phyloP scores from a whole-genome alignment of 1,139 yeast species.

The Geotrichum bryndzae region DNA sequence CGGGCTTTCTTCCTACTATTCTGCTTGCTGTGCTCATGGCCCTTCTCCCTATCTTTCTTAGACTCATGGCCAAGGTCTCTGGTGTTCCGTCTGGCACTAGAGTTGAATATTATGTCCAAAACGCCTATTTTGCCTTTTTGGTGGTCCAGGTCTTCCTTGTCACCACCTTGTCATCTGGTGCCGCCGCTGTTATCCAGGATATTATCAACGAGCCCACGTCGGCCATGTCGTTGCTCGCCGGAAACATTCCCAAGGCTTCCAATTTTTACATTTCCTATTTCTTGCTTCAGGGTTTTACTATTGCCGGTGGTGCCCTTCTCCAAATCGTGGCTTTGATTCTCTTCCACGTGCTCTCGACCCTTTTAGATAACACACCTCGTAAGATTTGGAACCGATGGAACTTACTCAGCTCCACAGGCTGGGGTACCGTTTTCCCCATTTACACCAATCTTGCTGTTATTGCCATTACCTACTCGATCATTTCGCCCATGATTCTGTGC shows the following conservation, averaged over 20 bases:
- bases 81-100: slow-evolving; percentile 69
- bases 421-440: slow-evolving; percentile 88
- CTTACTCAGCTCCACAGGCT: slow-evolving; percentile 55
- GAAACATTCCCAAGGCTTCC: slow-evolving; percentile 79
- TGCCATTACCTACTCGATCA: slow-evolving; percentile 69
- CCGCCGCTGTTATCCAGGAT: slow-evolving; percentile 66
- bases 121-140: slow-evolving; percentile 83
- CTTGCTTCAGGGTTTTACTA: slow-evolving; percentile 72
- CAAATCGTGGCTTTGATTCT: slow-evolving; percentile 70
- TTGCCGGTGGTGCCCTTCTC: slow-evolving; percentile 72
- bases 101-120: slow-evolving; percentile 75
- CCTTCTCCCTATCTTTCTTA: slow-evolving; percentile 72
- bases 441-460: slow-evolving; percentile 81
- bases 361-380: slow-evolving; percentile 81
- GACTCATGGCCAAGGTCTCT: slow-evolving; percentile 62
- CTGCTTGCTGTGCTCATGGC: slow-evolving; percentile 79
- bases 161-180: slow-evolving; percentile 74
- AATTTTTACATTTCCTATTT: slow-evolving; percentile 61
- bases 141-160: slow-evolving; percentile 77
- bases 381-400: slow-evolving; percentile 75
- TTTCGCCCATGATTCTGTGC: slow-evolving; percentile 69
- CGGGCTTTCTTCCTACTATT: slow-evolving; percentile 82
- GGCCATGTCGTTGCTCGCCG: slow-evolving; percentile 63
- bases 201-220: slow-evolving; percentile 57
- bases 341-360: slow-evolving; percentile 61